Base-by-base conservation (phyloP, 192 early-diverging fungal species). In the Gamsiella multidivaricata region DNA sequence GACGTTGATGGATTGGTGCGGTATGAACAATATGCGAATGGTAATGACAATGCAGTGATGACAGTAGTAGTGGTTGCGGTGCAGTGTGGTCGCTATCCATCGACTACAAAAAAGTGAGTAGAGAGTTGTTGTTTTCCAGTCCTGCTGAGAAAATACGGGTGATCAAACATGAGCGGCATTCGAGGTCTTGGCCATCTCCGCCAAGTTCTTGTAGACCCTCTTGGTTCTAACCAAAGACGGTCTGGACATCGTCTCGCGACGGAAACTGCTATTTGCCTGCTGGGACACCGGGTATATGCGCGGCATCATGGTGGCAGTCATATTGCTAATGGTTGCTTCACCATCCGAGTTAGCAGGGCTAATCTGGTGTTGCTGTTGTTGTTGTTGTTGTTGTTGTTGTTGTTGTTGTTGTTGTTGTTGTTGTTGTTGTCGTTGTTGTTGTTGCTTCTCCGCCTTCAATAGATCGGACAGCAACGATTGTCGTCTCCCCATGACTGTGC, bases 401-500 rank as follows among this genome's bases (percentile, higher is more conserved):
- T 34, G 32, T 20, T 55, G 54, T 12, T 34, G 10, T 32, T 23
- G 54, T 10, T 55, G 52, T 25, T 18, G 15, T 10, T 31, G 52
- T 26, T 29, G 39, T 41, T 42, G 43, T 36, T 57, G 53, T 7
- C 12, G 53, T 46, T 37, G 47, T 17, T 33, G 23, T 20, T 42
- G 67, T 22, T 59, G 36, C 31, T 61, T 70, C 36, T 70, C 69
- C 0, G 69, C 69, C 59, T 55, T 26, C 20, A 70, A 36, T 8
- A 70, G 32, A 55, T 61, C 42, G 15, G 69, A 70, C 17, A 70
- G 37, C 22, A 70, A 52, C 10, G 69, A 70, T 31, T 61, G 59
- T 9, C 69, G 69, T 34, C 69, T 26, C 11, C 43, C 39, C 25
- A 61, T 59, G 3, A 41, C 11, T 15, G 5, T n/a, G 45, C 9